Evolutionary conservation across 108 stramenopile species (phyloP).

Genomic region (Fragilariopsis cylindrus): DNA sequence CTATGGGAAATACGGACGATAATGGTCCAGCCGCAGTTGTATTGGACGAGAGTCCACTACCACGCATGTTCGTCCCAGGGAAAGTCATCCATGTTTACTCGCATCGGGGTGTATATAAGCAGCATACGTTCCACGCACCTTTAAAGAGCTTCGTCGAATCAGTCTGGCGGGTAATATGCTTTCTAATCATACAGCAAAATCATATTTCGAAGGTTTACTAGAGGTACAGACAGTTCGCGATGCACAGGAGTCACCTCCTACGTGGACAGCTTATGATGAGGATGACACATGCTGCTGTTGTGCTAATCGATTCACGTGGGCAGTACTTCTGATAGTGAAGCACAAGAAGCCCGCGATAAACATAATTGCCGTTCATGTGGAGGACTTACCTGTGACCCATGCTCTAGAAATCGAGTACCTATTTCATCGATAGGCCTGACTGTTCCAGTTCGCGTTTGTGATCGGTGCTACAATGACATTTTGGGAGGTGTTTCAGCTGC

Average conservation of each 20-base stretch:
- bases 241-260: constrained; percentile 73
- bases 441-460: constrained; percentile 87
- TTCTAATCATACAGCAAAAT: constrained; percentile 76
- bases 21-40: constrained; percentile 55
- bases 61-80: constrained; percentile 91
- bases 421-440: constrained; percentile 89
- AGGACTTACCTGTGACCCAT: constrained; percentile 92
- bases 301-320: constrained; percentile 93
- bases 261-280: constrained; percentile 90
- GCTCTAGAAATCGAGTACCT: constrained; percentile 81
- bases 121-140: constrained; percentile 76
- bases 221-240: constrained; percentile 80
- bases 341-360: constrained; percentile 92
- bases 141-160: constrained; percentile 77
- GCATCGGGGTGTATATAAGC: constrained; percentile 85
- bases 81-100: constrained; percentile 92
- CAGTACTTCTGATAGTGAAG: constrained; percentile 85
- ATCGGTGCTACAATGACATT: constrained; percentile 92
- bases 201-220: constrained; percentile 86
- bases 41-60: constrained; percentile 87
- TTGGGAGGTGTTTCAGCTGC: constrained; percentile 47
- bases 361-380: constrained; percentile 97
- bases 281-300: constrained; percentile 87
- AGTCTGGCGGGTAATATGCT: constrained; percentile 91
- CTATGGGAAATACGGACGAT: constrained; percentile 15